phyloP scores from a whole-genome alignment of 2,329 filamentous ascomycete genomes.

The Dactylellina sp. region DNA sequence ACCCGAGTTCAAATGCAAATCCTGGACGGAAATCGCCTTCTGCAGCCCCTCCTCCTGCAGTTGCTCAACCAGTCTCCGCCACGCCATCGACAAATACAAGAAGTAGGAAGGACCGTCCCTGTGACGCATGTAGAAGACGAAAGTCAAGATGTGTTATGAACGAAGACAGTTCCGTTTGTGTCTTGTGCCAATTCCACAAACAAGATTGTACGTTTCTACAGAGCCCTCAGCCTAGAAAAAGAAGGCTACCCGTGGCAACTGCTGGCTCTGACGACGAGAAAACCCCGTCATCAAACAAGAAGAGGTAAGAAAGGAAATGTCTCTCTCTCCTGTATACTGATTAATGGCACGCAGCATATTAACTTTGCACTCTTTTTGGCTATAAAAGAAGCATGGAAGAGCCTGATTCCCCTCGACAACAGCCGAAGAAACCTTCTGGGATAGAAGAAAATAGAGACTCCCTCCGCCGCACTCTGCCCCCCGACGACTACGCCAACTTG shows the following conservation, averaged over 20 bases:
- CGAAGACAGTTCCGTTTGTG: slow-evolving; percentile 78
- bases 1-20: slow-evolving; percentile 46
- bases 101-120: slow-evolving; percentile 69
- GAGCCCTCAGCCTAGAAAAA: slow-evolving; percentile 81
- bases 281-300: slow-evolving; percentile 69
- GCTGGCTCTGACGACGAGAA: slow-evolving; percentile 68
- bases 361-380: slow-evolving; percentile 38
- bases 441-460: slow-evolving; percentile 52
- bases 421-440: slow-evolving; percentile 38
- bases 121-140: slow-evolving; percentile 79
- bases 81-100: slow-evolving; percentile 62
- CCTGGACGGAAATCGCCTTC: slow-evolving; percentile 55
- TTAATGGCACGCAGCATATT: slow-evolving; percentile 34
- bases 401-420: slow-evolving; percentile 57
- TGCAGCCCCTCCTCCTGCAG: slow-evolving; percentile 44
- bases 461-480: slow-evolving; percentile 55
- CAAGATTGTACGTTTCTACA: slow-evolving; percentile 82
- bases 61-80: slow-evolving; percentile 46
- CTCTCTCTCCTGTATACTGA: slow-evolving; percentile 31
- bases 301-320: slow-evolving; percentile 69
- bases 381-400: slow-evolving; percentile 59
- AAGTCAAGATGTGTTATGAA: slow-evolving; percentile 82
- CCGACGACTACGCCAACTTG: slow-evolving; percentile 53
- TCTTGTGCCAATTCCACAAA: slow-evolving; percentile 81
- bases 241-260: slow-evolving; percentile 75